Evolutionary conservation across 2,329 filamentous ascomycete species (phyloP).

Genomic region (Aureobasidium sp.): DNA sequence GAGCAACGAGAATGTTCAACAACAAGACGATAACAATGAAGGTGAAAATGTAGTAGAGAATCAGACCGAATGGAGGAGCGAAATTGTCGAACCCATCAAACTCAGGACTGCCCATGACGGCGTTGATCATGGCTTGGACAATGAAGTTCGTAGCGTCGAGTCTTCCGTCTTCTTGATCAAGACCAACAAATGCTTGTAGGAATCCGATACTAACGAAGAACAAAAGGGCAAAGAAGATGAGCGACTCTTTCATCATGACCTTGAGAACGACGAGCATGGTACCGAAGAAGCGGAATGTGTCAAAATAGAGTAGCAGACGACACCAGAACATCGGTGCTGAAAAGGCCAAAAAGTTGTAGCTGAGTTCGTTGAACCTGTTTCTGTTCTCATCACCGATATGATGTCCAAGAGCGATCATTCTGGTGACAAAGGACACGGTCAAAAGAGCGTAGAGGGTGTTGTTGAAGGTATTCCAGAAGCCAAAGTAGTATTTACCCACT

Average conservation of each 20-base stretch:
- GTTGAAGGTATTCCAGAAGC: constrained; percentile 98
- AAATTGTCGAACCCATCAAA: constrained; percentile 86
- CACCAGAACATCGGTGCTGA: constrained; percentile 96
- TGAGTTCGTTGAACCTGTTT: constrained; percentile 64
- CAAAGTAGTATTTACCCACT: constrained; percentile 80
- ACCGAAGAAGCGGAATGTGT: constrained; percentile 91
- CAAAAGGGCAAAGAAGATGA: constrained; percentile 93
- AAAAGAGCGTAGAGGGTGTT: constrained; percentile 72
- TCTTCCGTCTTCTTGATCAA: constrained; percentile 73
- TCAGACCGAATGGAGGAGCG: constrained; percentile 83
- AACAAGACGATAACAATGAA: constrained; percentile 94
- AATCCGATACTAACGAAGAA: constrained; percentile 78
- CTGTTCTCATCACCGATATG: constrained; percentile 44
- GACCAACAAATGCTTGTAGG: constrained; percentile 86
- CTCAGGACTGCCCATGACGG: constrained; percentile 84
- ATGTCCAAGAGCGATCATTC: constrained; percentile 70
- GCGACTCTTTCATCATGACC: constrained; percentile 57
- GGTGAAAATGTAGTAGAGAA: constrained; percentile 96
- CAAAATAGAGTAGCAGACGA: constrained; percentile 83
- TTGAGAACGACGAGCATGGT: constrained; percentile 97
- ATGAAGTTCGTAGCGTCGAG: constrained; percentile 61
- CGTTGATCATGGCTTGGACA: constrained; percentile 76
- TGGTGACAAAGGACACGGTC: constrained; percentile 67
- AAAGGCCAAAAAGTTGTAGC: constrained; percentile 92
- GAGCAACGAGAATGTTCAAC: constrained; percentile 90